A percentile compares a stretch with the other conserved stretches of the same genome.
Conservation (phyloP, 2,329 filamentous ascomycete species). For the Pyrenophora seminiperda region DNA sequence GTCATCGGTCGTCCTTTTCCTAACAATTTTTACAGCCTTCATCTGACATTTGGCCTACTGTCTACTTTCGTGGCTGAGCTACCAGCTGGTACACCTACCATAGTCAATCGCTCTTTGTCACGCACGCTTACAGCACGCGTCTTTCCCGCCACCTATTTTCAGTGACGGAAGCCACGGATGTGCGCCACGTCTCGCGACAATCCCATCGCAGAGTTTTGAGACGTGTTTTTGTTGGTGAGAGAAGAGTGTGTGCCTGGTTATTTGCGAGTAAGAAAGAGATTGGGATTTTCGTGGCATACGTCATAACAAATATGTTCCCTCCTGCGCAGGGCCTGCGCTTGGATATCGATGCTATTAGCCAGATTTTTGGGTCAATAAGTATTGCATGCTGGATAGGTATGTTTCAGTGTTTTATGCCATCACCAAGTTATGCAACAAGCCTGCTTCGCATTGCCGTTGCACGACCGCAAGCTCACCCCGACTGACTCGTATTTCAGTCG, state of each 20-base stretch:
- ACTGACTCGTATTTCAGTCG: conserved; percentile 56
- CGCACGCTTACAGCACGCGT: neutral
- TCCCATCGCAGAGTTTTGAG: too few species aligned
- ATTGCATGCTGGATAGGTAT: conserved; percentile 88
- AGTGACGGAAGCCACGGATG: neutral
- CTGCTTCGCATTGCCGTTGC: neutral
- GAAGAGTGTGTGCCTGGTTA: neutral
- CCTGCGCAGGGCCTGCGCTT: conserved; percentile 66
- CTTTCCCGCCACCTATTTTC: neutral
- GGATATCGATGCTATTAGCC: conserved; percentile 87
- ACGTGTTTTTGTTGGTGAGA: neutral
- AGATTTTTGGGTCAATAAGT: conserved; percentile 92
- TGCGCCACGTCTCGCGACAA: too few species aligned
- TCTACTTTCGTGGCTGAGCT: neutral
- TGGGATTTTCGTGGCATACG: conserved; percentile 25
- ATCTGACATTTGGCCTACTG: neutral
- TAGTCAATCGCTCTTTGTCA: conserved; percentile 4
- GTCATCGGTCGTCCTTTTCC: conserved; percentile 1
- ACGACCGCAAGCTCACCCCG: neutral
- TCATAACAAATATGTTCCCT: conserved; percentile 56
- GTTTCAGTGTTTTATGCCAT: neutral
- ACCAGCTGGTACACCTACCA: neutral
- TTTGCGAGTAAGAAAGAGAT: conserved; percentile 7
- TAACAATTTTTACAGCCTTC: neutral
- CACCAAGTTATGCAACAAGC: neutral